A percentile compares a stretch with the other conserved stretches of the same genome.
These are phyloP conservation scores for Cercospora janseana DNA, from an alignment of 2,329 filamentous ascomycete species.

Conservation along the genomic window DNA sequence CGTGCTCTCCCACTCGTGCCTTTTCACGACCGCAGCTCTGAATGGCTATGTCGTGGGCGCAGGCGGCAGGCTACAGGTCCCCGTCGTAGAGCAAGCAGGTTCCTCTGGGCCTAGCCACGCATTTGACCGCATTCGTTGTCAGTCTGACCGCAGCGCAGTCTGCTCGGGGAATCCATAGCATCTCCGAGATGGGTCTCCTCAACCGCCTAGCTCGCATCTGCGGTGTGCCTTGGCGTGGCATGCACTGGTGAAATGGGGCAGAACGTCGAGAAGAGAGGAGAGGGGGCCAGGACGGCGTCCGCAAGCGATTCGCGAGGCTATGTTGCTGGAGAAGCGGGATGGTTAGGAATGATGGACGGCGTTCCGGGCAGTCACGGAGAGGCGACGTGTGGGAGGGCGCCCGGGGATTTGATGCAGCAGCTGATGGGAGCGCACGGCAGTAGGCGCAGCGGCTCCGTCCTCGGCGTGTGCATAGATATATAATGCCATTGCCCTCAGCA, in stretches of 20 bases:
- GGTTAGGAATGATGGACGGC: conserved; percentile 6
- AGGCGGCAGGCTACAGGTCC: background rate
- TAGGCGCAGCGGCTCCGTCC: conserved; percentile 1
- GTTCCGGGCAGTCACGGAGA: conserved; percentile 2
- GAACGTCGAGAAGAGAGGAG: no score
- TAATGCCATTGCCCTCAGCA: no score
- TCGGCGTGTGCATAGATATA: no score
- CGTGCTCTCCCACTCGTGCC: background rate
- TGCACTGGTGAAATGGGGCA: conserved; percentile 1
- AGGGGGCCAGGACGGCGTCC: conserved; percentile 6
- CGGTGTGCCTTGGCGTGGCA: background rate
- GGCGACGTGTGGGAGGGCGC: no score
- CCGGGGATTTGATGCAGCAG: conserved; percentile 8
- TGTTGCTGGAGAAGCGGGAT: conserved; percentile 6
- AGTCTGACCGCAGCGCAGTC: conserved; percentile 4
- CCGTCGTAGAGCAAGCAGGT: conserved; percentile 7
- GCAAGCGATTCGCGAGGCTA: conserved; percentile 4
- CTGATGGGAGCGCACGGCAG: background rate
- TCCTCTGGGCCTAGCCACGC: conserved; percentile 13
- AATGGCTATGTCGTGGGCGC: background rate
- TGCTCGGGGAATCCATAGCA: conserved; percentile 10
- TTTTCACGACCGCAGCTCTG: background rate
- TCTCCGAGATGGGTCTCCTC: conserved; percentile 12
- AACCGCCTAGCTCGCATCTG: background rate
- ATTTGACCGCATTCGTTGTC: conserved; percentile 2